Base-by-base conservation (phyloP, 2,329 filamentous ascomycete species). In the Rachicladosporium sp. region DNA sequence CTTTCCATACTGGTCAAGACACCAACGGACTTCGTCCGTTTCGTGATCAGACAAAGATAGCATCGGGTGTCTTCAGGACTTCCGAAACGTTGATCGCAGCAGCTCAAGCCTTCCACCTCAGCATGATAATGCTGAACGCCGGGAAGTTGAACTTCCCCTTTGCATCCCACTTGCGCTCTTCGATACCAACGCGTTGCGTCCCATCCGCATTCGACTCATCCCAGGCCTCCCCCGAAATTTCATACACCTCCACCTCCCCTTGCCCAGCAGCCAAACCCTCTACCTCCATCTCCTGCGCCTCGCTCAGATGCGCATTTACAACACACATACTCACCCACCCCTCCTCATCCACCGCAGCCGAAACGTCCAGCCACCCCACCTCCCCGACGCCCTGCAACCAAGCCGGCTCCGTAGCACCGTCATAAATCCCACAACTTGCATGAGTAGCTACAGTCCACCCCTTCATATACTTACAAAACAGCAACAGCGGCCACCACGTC, bases 381-480 rank as follows among this genome's bases (percentile, higher is more conserved):
- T 82, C 76, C 45, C 82, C 70, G 3, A 75, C 68, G 7, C 71
- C 72, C 29, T 74, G 65, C 41, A 83, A 66, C 79, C 80, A 85
- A 29, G 56, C 65, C 2, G 80, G 80, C 42, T 71, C 63, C 2
- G 79, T 83, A n/a, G 65, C 66, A 1, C 83, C 83, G 10, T 70
- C 67, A 53, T 87, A 89, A 29, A 73, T 69, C 2, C 68, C 69
- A 36, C 70, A 69, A 4, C 69, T 68, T 5, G 88, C 72, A 57
- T 87, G 77, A 3, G 76, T 65, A 3, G 73, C 76, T 2, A 89
- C 59, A 0, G 78, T 79, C 54, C 71, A 72, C 2, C 84, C 84
- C 29, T 80, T 75, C 82, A 89, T 88, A 57, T 76, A 80, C 51
- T 69, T 70, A 50, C 70, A 72, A 60, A 82, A 85, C 21, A 87